phyloP scores from a whole-genome alignment of 78 protist genomes.

The Tieghemostelium lacteum region DNA sequence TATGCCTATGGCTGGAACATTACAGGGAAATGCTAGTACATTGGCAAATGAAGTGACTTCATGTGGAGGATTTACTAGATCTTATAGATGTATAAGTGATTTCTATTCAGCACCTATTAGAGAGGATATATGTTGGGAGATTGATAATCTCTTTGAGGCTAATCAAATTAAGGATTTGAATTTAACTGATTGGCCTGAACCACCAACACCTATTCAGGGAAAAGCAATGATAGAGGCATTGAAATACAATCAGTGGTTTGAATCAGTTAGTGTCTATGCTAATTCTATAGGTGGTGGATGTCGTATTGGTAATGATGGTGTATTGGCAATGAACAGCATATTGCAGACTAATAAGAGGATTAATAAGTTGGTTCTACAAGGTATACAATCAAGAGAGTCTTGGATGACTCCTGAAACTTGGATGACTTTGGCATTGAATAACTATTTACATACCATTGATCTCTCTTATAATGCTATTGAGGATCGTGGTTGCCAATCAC shows the following conservation, averaged over 20 bases:
- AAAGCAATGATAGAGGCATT: conserved; percentile 65
- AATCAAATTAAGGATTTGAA: conserved; percentile 56
- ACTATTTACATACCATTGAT: conserved; percentile 50
- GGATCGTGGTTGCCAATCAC: conserved; percentile 57
- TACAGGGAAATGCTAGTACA: neutral
- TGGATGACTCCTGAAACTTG: conserved; percentile 80
- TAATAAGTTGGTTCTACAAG: neutral
- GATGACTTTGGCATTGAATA: conserved; percentile 69
- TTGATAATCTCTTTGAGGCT: conserved; percentile 63
- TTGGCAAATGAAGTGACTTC: conserved; percentile 1
- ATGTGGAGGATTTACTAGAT: conserved; percentile 51
- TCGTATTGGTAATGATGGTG: conserved; percentile 65
- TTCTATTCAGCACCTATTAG: conserved; percentile 24
- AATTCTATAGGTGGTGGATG: conserved; percentile 5
- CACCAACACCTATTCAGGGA: conserved; percentile 71
- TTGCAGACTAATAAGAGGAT: conserved; percentile 41
- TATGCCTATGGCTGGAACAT: conserved; percentile 3
- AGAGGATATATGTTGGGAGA: conserved; percentile 77
- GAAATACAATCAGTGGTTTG: conserved; percentile 69
- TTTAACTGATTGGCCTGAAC: conserved; percentile 74
- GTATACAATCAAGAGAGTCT: conserved; percentile 40
- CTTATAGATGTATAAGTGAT: conserved; percentile 63
- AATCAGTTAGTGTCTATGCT: neutral
- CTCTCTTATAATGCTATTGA: conserved; percentile 61
- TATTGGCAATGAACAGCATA: conserved; percentile 3